Evolutionary conservation across 805 yeast genomes (phyloP).

Genomic region (Starmerella gropengiesseri): DNA sequence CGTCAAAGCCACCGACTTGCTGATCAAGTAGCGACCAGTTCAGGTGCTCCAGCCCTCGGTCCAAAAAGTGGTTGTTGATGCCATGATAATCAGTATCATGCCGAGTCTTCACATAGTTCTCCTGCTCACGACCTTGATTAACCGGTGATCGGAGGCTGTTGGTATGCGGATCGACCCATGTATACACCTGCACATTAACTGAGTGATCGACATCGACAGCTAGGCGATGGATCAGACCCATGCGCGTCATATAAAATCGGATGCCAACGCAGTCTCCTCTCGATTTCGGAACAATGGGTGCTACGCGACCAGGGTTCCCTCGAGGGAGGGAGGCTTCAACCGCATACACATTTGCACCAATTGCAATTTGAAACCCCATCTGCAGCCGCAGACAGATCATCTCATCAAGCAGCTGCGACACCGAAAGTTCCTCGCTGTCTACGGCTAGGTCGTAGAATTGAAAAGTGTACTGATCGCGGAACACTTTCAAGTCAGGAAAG

Average conservation of each 20-base stretch:
- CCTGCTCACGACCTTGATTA: conserved; percentile 6
- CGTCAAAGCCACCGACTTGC: conserved; percentile 81
- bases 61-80: conserved; percentile 46
- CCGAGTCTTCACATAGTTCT: conserved; percentile 48
- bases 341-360: conserved; percentile 53
- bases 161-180: conserved; percentile 21
- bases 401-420: conserved; percentile 57
- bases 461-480: conserved; percentile 61
- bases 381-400: conserved; percentile 76
- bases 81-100: conserved; percentile 57
- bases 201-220: conserved; percentile 60
- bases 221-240: conserved; percentile 77
- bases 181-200: conserved; percentile 68
- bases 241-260: conserved; percentile 62
- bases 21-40: conserved; percentile 94
- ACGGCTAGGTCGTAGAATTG: conserved; percentile 54
- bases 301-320: conserved; percentile 44
- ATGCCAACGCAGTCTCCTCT: conserved; percentile 39
- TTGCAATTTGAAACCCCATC: conserved; percentile 83
- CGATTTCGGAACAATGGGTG: conserved; percentile 44
- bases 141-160: conserved; percentile 9
- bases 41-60: conserved; percentile 31
- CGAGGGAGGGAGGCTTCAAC: conserved; percentile 53
- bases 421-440: conserved; percentile 17
- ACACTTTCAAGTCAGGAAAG: conserved; percentile 61